Base-by-base conservation (phyloP, 2,329 filamentous ascomycete species). In the Xylaria sp. region DNA sequence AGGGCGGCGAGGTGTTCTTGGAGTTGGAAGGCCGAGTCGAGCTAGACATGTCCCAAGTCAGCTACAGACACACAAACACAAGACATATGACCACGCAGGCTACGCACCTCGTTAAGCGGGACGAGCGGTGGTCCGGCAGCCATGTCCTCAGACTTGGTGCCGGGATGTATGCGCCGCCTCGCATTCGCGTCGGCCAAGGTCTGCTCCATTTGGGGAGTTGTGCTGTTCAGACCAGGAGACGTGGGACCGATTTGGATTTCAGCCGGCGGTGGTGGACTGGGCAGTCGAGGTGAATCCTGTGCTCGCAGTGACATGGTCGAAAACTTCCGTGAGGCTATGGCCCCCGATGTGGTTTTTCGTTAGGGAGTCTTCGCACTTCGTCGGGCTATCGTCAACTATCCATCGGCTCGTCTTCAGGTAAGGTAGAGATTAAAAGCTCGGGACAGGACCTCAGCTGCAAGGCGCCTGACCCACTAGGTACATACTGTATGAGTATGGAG, bases 1-100 rank as follows among this genome's bases (percentile, higher is more conserved):
- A 97, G 84, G 34, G 94, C 91, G 72, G 95, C 93, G 50, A 99
- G 87, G 69, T 99, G 93, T 75, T 99, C 94, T 73, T 97, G 95
- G 17, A 97, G 85, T 72, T 97, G 94, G 71, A 97, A 99, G 41
- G 94, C 90, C 19, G 93, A 97, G 70, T 99, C 92, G 63, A 99
- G 91, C 90, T 97, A 44, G 38, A 29, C 39, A 29, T 39, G 20
- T 24, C 26, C 18, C 19, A 11, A 20, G 39, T 52, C 38, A 49
- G 42, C 56, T 38, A 56, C 59, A 50, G 29, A 24, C 19, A 7
- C 42, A 6, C 29, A 9, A 40, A 60, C 56, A 54, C 48, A 47
- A 49, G 22, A 46, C 44, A 29, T 13, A 9, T 17, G 24, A 39
- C 46, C n/a, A 24, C 24, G 29, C 5, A 39, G 21, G 3, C 50